Percentiles rank a stretch among this genome's conserved stretches.
These are phyloP conservation scores for Halenospora varia DNA, from an alignment of 495 filamentous ascomycete species.

Conservation along the genomic window DNA sequence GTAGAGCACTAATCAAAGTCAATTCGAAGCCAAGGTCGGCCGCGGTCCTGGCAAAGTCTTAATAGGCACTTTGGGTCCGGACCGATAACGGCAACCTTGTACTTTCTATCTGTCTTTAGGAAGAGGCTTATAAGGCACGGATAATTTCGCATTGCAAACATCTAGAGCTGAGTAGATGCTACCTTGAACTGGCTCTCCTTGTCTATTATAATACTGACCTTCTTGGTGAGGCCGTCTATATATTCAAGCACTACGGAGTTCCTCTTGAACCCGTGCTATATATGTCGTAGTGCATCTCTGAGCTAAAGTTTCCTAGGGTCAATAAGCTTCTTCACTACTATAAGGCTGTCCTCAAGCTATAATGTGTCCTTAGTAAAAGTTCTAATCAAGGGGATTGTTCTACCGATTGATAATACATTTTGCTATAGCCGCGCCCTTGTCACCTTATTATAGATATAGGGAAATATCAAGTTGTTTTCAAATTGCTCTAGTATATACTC, in stretches of 20 bases:
- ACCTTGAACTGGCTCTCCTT: constrained; percentile 9
- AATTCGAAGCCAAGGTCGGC: constrained; percentile 6
- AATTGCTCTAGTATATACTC: too few relatives aligned
- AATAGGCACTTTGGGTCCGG: constrained; percentile 10
- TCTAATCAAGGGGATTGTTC: constrained; percentile 12
- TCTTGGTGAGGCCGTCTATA: constrained; percentile 1
- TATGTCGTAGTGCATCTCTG: constrained; percentile 13
- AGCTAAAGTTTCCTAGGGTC: constrained; percentile 5
- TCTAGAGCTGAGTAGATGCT: constrained; percentile 9
- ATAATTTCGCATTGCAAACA: constrained; percentile 12
- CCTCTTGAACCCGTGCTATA: constrained; percentile 3
- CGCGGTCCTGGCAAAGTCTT: constrained; percentile 6
- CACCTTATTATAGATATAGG: too few relatives aligned
- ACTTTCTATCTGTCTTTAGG: constrained; percentile 12
- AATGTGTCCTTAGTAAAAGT: constrained; percentile 5
- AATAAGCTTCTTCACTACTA: constrained; percentile 1
- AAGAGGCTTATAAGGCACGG: constrained; percentile 10
- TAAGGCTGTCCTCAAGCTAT: constrained; percentile 10
- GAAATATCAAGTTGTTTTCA: too few relatives aligned
- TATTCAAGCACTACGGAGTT: constrained; percentile 10
- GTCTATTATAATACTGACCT: not conserved
- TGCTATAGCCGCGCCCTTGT: constrained; percentile 7
- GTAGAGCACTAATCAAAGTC: constrained; percentile 8
- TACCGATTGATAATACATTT: constrained; percentile 5
- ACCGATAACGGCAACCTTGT: constrained; percentile 10